Evolutionary conservation across 78 protist species (phyloP), one percentile per base, ranked within the genome.

Genomic region (Chrysochromulina parva): DNA sequence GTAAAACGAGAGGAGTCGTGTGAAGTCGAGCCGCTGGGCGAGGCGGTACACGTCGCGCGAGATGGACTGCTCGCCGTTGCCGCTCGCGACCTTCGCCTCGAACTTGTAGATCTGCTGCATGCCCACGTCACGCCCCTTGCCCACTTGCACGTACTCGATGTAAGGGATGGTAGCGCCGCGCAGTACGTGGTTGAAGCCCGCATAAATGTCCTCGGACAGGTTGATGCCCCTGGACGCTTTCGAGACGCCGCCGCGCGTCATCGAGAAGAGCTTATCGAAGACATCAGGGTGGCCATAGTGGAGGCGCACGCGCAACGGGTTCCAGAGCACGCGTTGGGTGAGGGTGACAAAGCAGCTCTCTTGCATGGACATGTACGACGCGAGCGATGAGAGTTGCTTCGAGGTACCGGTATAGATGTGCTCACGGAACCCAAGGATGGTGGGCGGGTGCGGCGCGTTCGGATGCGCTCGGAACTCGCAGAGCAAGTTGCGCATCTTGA

Each of bases 271-370:
- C 85, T 89, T 89, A 86, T 89, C 92, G 85, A 89, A 89, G 60
- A 89, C 73, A 52, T 89, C 92, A 22, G 92, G 92, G 85, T 89
- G 92, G 19, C 92, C 92, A 16, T 89, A 89, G 73, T 89, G 92
- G n/a, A 60, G 66, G 3, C 92, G 92, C 38, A 89, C 11, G 52
- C 24, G 74, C 3, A 89, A 86, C 1, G 92, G 92, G 13, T 74
- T 1, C 52, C 1, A 38, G 48, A 89, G 92, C 9, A 89, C 92
- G 38, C 92, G 81, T 86, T 89, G 92, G 1, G 85, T 52, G 57
- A 89, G 85, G 24, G 92, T 74, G 60, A 89, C 92, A 78, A 89
- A 89, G 74, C 87, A 74, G 82, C 86, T 60, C 81, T 88, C 91
- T n/a, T 74, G 91, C 47, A 89, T 28, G 11, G 85, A 85, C 92